Evolutionary conservation across 106 monocot species (phyloP).

Genomic region (Allium fistulosum): DNA sequence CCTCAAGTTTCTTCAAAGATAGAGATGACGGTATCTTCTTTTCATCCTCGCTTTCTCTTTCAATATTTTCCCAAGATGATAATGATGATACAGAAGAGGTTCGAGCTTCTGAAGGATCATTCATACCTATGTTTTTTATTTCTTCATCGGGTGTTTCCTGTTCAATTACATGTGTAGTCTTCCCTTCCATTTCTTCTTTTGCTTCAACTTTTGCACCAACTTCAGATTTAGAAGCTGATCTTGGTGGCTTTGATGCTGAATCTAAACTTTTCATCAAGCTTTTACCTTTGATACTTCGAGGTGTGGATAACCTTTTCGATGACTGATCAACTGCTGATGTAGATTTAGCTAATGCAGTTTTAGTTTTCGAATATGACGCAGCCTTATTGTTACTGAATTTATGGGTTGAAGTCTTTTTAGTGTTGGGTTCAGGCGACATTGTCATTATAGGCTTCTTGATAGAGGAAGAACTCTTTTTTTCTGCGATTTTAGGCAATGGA

Average conservation of each 20-base stretch:
- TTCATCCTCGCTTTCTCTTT: not conserved
- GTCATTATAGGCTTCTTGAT: constrained; percentile 1
- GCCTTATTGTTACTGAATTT: not conserved
- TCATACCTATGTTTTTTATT: too few relatives aligned
- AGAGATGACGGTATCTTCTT: not conserved
- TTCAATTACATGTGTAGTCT: not conserved
- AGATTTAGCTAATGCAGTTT: constrained; percentile 8
- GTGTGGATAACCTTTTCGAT: constrained; percentile 2
- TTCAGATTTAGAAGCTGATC: constrained; percentile 7
- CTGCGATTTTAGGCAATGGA: not conserved
- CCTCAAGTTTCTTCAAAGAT: not conserved
- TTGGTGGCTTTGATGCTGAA: constrained; percentile 6
- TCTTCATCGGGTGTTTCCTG: not conserved
- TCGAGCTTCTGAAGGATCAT: too few relatives aligned
- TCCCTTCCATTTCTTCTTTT: constrained; percentile 6
- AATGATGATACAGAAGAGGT: too few relatives aligned
- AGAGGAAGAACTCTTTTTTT: constrained; percentile 12
- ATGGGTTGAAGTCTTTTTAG: constrained; percentile 11
- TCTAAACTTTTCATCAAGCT: constrained; percentile 4
- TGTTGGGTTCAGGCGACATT: constrained; percentile 1
- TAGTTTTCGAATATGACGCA: constrained; percentile 4
- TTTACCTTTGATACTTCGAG: constrained; percentile 11
- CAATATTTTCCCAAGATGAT: not conserved
- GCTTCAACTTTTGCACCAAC: constrained; percentile 13
- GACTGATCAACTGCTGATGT: not conserved